These are phyloP conservation scores for Kappamyces sp. DNA, from an alignment of 192 early-diverging fungal genomes.

Conservation along the genomic window DNA sequence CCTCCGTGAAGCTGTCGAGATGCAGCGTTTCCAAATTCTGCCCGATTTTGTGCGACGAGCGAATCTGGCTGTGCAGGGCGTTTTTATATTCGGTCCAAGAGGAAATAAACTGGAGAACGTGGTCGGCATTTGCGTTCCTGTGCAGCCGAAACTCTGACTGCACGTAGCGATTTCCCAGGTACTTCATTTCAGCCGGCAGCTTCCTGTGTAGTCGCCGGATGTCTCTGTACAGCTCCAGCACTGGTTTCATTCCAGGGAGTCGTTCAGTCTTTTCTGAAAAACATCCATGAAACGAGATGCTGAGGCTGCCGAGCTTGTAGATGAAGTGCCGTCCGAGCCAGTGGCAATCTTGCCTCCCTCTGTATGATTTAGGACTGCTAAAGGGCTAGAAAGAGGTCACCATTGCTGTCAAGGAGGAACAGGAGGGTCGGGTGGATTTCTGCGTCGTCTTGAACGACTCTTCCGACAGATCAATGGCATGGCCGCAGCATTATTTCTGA, in stretches of 20 bases:
- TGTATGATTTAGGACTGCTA: too few species aligned
- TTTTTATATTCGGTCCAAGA: not conserved
- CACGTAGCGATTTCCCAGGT: slow-evolving; percentile 11
- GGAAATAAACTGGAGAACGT: not conserved
- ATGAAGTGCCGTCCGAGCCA: too few species aligned
- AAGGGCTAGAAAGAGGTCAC: not conserved
- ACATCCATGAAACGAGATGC: too few species aligned
- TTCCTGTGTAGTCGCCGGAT: slow-evolving; percentile 14
- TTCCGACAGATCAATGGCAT: slow-evolving; percentile 61
- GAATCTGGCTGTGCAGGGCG: not conserved
- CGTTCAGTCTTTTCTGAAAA: too few species aligned
- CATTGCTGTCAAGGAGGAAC: slow-evolving; percentile 34
- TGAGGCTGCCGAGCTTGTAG: too few species aligned
- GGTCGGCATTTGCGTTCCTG: slow-evolving; percentile 3
- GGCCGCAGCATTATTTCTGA: too few species aligned
- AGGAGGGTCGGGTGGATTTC: slow-evolving; percentile 33
- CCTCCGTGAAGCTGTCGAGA: not conserved
- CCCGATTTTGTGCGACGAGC: slow-evolving; percentile 1
- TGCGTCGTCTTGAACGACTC: slow-evolving; percentile 79
- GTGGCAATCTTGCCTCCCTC: too few species aligned
- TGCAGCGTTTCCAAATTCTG: not conserved
- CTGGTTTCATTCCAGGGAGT: not conserved
- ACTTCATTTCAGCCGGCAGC: not conserved
- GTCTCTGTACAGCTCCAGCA: slow-evolving; percentile 9
- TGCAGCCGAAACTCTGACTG: slow-evolving; percentile 5